phyloP scores from a whole-genome alignment of 805 yeast genomes.

The Saturnispora bothae region DNA sequence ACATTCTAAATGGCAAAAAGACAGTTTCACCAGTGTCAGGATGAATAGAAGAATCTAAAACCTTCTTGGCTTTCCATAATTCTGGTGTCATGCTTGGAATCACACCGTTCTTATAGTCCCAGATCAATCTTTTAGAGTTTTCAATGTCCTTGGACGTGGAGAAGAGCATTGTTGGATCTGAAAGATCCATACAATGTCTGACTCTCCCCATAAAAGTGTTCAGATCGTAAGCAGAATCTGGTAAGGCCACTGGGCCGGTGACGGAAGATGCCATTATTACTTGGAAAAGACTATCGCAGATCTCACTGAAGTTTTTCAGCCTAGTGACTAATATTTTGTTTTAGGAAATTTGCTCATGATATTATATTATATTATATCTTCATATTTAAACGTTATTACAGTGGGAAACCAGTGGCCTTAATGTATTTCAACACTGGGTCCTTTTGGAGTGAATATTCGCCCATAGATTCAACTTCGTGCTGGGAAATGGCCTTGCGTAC shows the following conservation, averaged over 20 bases:
- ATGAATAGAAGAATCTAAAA: conserved; percentile 85
- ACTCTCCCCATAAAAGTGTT: conserved; percentile 89
- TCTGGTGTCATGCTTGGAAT: conserved; percentile 59
- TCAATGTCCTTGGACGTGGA: conserved; percentile 56
- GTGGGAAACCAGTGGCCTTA: conserved; percentile 29
- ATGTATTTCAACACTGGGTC: conserved; percentile 51
- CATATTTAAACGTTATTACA: too few species aligned
- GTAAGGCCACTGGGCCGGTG: conserved; percentile 71
- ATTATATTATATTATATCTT: not conserved
- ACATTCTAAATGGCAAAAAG: conserved; percentile 91
- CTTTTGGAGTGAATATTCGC: conserved; percentile 36
- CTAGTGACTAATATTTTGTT: too few species aligned
- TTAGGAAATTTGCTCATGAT: not conserved
- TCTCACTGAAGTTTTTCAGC: not conserved
- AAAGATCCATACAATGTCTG: conserved; percentile 82
- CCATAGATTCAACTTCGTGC: conserved; percentile 35
- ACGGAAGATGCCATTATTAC: conserved; percentile 80
- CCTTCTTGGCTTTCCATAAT: conserved; percentile 80
- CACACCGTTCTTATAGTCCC: conserved; percentile 66
- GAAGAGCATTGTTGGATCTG: conserved; percentile 84
- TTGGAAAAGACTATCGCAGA: not conserved
- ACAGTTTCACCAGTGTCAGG: conserved; percentile 97
- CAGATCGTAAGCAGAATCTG: conserved; percentile 72
- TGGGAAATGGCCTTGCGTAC: conserved; percentile 45
- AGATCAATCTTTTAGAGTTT: conserved; percentile 51